Evolutionary conservation across 257 asterid species (phyloP).

Genomic region (Scutellaria barbata): DNA sequence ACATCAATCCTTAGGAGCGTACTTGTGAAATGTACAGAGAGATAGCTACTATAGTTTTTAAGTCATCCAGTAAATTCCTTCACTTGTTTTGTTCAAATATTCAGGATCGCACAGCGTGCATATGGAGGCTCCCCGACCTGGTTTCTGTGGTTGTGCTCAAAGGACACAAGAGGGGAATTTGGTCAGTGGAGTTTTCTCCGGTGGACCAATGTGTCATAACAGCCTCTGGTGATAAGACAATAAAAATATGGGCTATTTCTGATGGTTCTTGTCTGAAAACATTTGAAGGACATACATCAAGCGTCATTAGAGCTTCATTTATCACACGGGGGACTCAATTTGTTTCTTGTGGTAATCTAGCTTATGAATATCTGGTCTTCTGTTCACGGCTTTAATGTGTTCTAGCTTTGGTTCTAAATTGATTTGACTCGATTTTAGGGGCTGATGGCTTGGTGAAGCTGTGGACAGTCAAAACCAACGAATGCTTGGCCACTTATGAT

Average conservation of each 20-base stretch:
- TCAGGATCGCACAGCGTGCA: slow-evolving; percentile 96
- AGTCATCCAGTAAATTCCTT: slow-evolving; percentile 21
- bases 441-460: slow-evolving; percentile 97
- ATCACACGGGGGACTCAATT: slow-evolving; percentile 88
- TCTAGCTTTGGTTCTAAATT: slow-evolving; percentile 26
- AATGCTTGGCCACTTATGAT: slow-evolving; percentile 95
- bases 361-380: slow-evolving; percentile 23
- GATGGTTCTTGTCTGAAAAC: slow-evolving; percentile 94
- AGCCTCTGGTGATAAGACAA: slow-evolving; percentile 93
- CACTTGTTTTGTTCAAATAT: slow-evolving; percentile 36
- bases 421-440: slow-evolving; percentile 52
- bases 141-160: slow-evolving; percentile 72
- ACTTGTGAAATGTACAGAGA: slow-evolving; percentile 17
- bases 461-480: slow-evolving; percentile 91
- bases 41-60: slow-evolving; percentile 3
- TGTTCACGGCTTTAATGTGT: slow-evolving; percentile 6
- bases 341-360: slow-evolving; percentile 80
- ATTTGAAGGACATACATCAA: slow-evolving; percentile 92
- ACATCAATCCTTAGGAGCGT: neutral
- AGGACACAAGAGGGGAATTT: slow-evolving; percentile 97
- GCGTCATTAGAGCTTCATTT: slow-evolving; percentile 91
- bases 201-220: slow-evolving; percentile 96
- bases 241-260: slow-evolving; percentile 91
- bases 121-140: slow-evolving; percentile 95
- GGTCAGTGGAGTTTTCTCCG: slow-evolving; percentile 99